Conservation (phyloP, 2,329 filamentous ascomycete genomes). For the Verruconis gallopava region DNA sequence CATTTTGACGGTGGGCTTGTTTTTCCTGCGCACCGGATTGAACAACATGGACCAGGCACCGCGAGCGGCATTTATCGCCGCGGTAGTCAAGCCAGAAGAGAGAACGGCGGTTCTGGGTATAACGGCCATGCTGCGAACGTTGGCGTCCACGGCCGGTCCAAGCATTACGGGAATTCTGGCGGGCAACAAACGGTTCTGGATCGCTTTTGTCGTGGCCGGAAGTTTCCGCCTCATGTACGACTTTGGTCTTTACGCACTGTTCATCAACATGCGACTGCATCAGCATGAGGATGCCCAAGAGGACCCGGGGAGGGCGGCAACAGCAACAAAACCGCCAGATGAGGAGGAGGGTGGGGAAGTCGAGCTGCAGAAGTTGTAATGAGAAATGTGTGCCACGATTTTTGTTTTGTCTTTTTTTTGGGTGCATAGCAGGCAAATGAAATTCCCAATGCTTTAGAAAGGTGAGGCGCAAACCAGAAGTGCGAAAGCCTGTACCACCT, state of each 20-base stretch:
- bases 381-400: no score
- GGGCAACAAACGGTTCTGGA: conserved; percentile 23
- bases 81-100: conserved; percentile 51
- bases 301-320: conserved; percentile 27
- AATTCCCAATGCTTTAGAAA: no score
- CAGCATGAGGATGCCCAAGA: conserved; percentile 25
- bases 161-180: conserved; percentile 24
- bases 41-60: conserved; percentile 61
- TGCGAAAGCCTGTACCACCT: no score
- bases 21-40: conserved; percentile 47
- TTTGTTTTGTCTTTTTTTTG: no score
- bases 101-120: conserved; percentile 60
- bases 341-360: conserved; percentile 39
- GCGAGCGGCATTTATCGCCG: conserved; percentile 52
- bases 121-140: conserved; percentile 46
- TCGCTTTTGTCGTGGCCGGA: conserved; percentile 26
- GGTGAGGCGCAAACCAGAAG: no score
- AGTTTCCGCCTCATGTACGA: conserved; percentile 24
- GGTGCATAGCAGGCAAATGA: no score
- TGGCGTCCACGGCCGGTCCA: conserved; percentile 38
- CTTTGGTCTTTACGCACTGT: conserved; percentile 20
- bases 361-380: neutral
- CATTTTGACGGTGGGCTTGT: conserved; percentile 34
- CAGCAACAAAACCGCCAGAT: conserved; percentile 33
- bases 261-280: conserved; percentile 8